A percentile compares a stretch with the other conserved stretches of the same genome.
Conservation (phyloP, 2,329 filamentous ascomycete species). For the Chrysoporthe austroafricana region DNA sequence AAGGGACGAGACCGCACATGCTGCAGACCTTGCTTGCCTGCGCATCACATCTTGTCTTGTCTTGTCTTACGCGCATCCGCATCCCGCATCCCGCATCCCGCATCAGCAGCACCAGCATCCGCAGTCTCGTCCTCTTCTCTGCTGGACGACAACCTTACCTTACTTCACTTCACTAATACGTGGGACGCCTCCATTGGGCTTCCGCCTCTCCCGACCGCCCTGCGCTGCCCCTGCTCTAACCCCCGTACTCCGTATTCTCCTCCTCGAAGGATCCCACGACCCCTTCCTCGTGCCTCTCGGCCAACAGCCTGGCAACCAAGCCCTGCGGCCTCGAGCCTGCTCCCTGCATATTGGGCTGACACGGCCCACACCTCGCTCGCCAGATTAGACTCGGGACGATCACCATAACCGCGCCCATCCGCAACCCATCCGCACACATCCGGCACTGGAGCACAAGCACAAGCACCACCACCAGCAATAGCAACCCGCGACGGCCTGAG, state of each 20-base stretch:
- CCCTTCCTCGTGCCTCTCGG: not conserved
- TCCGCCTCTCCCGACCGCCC: not conserved
- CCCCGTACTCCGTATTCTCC: not conserved
- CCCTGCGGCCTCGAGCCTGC: not conserved
- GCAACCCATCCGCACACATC: not conserved
- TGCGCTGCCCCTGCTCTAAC: not conserved
- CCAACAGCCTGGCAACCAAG: not conserved
- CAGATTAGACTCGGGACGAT: slow-evolving; percentile 3
- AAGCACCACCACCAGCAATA: not conserved
- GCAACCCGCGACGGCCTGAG: not conserved
- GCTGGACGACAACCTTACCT: not conserved
- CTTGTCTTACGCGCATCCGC: too few species aligned
- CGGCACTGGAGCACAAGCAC: slow-evolving; percentile 1
- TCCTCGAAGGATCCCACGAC: not conserved
- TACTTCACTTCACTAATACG: too few species aligned
- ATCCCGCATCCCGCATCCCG: too few species aligned
- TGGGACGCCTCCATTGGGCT: not conserved
- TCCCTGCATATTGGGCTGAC: not conserved
- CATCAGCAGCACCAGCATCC: too few species aligned
- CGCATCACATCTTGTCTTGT: too few species aligned
- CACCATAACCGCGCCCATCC: not conserved
- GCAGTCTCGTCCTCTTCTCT: too few species aligned
- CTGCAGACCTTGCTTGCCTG: too few species aligned
- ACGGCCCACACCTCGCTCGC: slow-evolving; percentile 1
- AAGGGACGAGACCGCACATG: slow-evolving; percentile 7